A percentile compares a stretch with the other conserved stretches of the same genome.
Conservation (phyloP, 2,329 filamentous ascomycete species). For the Penicillium glabrum region DNA sequence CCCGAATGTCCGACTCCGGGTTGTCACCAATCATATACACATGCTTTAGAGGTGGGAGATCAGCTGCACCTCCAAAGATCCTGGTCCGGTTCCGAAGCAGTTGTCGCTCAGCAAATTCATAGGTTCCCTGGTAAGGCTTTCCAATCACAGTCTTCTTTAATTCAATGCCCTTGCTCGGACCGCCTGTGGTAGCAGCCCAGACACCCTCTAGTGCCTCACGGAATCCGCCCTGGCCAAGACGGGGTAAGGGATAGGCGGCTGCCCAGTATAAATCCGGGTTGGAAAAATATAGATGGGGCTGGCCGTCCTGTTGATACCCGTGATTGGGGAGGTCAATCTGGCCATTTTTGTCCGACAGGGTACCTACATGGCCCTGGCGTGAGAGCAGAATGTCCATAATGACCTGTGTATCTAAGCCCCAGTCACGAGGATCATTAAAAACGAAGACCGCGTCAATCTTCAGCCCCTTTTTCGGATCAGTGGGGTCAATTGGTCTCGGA, state of each 20-base stretch:
- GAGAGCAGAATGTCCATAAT: conserved; percentile 83
- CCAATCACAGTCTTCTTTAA: conserved; percentile 71
- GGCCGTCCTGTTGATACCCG: conserved; percentile 80
- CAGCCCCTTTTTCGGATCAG: conserved; percentile 53
- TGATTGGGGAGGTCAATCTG: conserved; percentile 62
- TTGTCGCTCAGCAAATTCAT: conserved; percentile 77
- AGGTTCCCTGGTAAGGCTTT: conserved; percentile 77
- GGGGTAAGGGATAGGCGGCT: conserved; percentile 77
- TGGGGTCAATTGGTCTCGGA: conserved; percentile 35
- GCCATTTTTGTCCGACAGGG: conserved; percentile 72
- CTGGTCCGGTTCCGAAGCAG: conserved; percentile 61
- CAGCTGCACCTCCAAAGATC: conserved; percentile 40
- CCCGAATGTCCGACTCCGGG: conserved; percentile 84
- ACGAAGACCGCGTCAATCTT: conserved; percentile 90
- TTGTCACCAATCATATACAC: conserved; percentile 97
- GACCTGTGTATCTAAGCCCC: conserved; percentile 85
- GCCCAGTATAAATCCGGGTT: conserved; percentile 93
- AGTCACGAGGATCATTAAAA: conserved; percentile 95
- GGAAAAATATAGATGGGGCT: conserved; percentile 81
- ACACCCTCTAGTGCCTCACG: conserved; percentile 76
- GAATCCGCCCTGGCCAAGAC: conserved; percentile 90
- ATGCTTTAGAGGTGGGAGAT: conserved; percentile 55
- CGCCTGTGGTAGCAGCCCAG: conserved; percentile 71
- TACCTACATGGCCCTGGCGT: conserved; percentile 74
- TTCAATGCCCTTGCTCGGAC: conserved; percentile 51